These are phyloP conservation scores for Trebouxia sp. DNA, from an alignment of 139 green algal species.

Conservation along the genomic window DNA sequence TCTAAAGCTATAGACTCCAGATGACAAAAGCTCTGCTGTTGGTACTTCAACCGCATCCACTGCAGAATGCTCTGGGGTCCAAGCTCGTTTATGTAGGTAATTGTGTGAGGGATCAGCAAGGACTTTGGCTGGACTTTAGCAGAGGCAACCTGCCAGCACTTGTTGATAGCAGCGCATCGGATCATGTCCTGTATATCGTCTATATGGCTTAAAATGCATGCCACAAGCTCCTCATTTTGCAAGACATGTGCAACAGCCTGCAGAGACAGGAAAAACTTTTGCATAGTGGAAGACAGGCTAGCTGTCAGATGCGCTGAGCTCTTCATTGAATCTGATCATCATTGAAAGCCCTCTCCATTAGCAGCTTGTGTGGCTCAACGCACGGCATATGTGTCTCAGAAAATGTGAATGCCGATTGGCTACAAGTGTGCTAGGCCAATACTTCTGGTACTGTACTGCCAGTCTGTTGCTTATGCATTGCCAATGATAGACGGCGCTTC, in stretches of 20 bases:
- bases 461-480: too few species aligned
- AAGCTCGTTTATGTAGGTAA: background rate
- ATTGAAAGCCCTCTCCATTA: too few species aligned
- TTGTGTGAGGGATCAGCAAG: background rate
- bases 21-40: background rate
- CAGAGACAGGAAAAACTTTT: background rate
- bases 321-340: too few species aligned
- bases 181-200: background rate
- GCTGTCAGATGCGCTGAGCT: too few species aligned
- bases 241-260: background rate
- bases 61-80: background rate
- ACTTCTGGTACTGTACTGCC: too few species aligned
- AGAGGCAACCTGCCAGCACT: background rate
- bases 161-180: background rate
- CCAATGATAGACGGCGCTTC: too few species aligned
- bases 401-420: too few species aligned
- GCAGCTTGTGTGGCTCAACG: too few species aligned
- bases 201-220: background rate
- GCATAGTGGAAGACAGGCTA: too few species aligned
- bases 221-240: background rate
- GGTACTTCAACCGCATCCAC: background rate
- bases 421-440: too few species aligned
- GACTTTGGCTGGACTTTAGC: background rate
- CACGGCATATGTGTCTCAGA: too few species aligned
- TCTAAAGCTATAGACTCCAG: background rate